These are phyloP conservation scores for Myxozyma neotropica DNA, from an alignment of 805 yeast genomes.

Conservation along the genomic window DNA sequence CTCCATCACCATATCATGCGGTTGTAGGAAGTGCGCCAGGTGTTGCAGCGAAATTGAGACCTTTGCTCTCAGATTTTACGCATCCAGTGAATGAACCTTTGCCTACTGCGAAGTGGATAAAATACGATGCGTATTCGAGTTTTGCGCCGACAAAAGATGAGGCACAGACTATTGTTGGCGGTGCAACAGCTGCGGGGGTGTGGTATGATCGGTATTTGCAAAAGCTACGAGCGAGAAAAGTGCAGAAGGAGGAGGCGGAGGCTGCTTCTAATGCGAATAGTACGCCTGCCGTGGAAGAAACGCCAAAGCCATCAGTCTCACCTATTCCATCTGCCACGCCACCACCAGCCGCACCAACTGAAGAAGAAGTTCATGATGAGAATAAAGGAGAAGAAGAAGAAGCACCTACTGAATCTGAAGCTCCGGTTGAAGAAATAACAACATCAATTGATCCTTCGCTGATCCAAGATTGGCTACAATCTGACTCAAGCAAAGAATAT, in stretches of 20 bases:
- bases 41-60: conserved; percentile 21
- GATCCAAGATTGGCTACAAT: conserved; percentile 15
- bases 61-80: conserved; percentile 25
- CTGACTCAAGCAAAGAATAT: conserved; percentile 27
- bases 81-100: conserved; percentile 50
- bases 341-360: background rate
- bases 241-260: background rate
- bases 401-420: conserved; percentile 17
- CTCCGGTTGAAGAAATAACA: conserved; percentile 18
- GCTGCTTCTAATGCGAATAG: conserved; percentile 2
- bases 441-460: conserved; percentile 27
- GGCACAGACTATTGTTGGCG: conserved; percentile 55
- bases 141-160: conserved; percentile 73
- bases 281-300: background rate
- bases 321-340: too few species aligned
- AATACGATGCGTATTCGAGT: conserved; percentile 52
- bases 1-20: conserved; percentile 25
- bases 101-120: conserved; percentile 68
- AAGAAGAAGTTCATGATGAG: background rate
- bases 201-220: conserved; percentile 48
- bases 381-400: conserved; percentile 11
- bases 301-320: background rate
- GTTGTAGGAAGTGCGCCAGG: conserved; percentile 20
- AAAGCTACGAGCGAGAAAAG: conserved; percentile 1
- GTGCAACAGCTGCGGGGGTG: conserved; percentile 39